A percentile compares a stretch with the other conserved stretches of the same genome.
Conservation (phyloP, 225 moss, liverwort and hornwort genomes). For the Pseudoscleropodium purum region DNA sequence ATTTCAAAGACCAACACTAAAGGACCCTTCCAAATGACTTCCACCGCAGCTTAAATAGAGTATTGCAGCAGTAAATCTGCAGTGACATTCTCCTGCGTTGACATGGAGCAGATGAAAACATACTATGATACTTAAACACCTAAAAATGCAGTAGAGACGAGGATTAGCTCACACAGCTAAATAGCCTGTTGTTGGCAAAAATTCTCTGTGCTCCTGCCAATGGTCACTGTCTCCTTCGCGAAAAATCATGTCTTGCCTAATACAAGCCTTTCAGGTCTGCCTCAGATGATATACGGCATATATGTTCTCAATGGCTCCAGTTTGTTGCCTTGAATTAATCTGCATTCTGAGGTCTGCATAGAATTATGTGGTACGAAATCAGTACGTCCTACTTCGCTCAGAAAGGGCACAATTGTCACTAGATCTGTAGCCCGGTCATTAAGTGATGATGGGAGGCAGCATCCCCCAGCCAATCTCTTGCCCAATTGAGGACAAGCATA, state of each 20-base stretch:
- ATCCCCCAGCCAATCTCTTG: neutral
- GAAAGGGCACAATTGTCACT: neutral
- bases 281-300: neutral
- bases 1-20: neutral
- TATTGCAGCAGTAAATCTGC: neutral
- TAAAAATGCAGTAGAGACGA: neutral
- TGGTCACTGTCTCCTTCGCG: neutral
- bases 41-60: neutral
- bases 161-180: constrained; percentile 2
- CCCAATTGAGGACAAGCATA: neutral
- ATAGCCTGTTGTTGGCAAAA: neutral
- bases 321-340: neutral
- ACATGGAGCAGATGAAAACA: neutral
- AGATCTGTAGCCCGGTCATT: neutral
- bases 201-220: neutral
- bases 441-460: neutral
- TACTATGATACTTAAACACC: neutral
- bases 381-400: neutral
- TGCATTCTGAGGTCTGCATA: neutral
- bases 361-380: neutral
- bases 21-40: neutral
- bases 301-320: neutral
- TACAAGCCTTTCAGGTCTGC: neutral
- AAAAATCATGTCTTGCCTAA: neutral
- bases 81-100: neutral